Conservation (phyloP, 2,329 filamentous ascomycete genomes). For the Samsoniella hepiali region DNA sequence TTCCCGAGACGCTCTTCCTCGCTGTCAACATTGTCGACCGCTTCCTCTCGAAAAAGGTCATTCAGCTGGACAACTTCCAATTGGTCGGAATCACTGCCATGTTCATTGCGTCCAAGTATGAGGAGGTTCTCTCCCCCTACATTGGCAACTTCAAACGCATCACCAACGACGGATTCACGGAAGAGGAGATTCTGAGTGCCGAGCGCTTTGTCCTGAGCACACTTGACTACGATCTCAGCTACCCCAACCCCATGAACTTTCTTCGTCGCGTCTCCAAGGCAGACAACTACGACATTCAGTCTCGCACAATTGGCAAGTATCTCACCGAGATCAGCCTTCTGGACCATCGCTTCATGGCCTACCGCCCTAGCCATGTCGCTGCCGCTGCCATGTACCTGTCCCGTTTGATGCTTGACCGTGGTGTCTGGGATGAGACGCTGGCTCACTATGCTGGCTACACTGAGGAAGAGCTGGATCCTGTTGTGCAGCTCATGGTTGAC, state of each 20-base stretch:
- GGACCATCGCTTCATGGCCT: constrained; percentile 89
- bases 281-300: constrained; percentile 98
- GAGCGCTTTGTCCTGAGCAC: constrained; percentile 90
- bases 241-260: constrained; percentile 99
- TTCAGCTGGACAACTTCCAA: constrained; percentile 92
- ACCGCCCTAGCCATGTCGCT: constrained; percentile 83
- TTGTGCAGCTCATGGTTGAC: constrained; percentile 92
- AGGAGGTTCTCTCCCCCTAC: constrained; percentile 95
- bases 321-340: constrained; percentile 94
- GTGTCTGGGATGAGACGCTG: constrained; percentile 87
- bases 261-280: constrained; percentile 97
- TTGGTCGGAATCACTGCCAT: constrained; percentile 97
- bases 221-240: constrained; percentile 95
- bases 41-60: constrained; percentile 91
- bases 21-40: constrained; percentile 98
- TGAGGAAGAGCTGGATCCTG: constrained; percentile 88
- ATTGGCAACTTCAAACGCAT: constrained; percentile 97
- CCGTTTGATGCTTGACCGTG: constrained; percentile 83
- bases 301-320: constrained; percentile 95
- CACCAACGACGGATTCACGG: constrained; percentile 92
- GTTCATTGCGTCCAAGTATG: constrained; percentile 99
- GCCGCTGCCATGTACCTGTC: constrained; percentile 94
- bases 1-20: constrained; percentile 94
- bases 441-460: constrained; percentile 90
- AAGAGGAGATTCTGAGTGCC: constrained; percentile 93